Evolutionary conservation across 306 rosid species (phyloP), one percentile per base, ranked within the genome.

Genomic region (Rosa multiflora): DNA sequence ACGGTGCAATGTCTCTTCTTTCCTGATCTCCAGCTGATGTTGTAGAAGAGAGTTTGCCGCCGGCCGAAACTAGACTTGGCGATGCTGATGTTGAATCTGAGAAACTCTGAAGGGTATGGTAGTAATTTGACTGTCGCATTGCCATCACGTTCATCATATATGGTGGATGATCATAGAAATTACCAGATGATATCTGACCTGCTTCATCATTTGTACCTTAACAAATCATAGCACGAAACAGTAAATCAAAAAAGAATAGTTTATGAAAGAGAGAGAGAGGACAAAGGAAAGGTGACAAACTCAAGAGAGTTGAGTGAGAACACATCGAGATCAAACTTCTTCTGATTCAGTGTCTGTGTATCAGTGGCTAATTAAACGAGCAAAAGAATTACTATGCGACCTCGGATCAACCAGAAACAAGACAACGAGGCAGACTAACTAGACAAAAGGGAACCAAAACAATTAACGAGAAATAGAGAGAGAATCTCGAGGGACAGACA

Each of bases 1-100:
- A 85, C 18, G 97, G 93, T 73, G 87, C 79, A 78, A 72, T 79
- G 84, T 77, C 77, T 83, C 88, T 85, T 82, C 85, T 70, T 32
- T 70, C 85, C 76, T 84, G 81, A 18, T 26, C 88, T 73, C 82
- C 82, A 63, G 80, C 77, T 4, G 90, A 73, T 14, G 62, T 83
- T 29, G 93, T 83, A 37, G 82, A 52, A 56, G 32, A 32, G 29
- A 35, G 69, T 15, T 93, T 91, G 46, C 70, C 46, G 72, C 80
- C 78, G 77, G 59, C 79, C 20, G 87, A 83, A 78, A 72, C 86
- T 49, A 83, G 81, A 78, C 72, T 4, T 51, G 78, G 21, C 39
- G 53, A 7, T 59, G 81, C n/a, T 17, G 79, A 56, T 66, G 83
- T 52, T 73, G 90, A 75, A 18, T 83, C 88, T 73, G 89, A 80